A percentile compares a stretch with the other conserved stretches of the same genome.
phyloP scores from a whole-genome alignment of 208 protist genomes.

The Leishmania tropica region DNA sequence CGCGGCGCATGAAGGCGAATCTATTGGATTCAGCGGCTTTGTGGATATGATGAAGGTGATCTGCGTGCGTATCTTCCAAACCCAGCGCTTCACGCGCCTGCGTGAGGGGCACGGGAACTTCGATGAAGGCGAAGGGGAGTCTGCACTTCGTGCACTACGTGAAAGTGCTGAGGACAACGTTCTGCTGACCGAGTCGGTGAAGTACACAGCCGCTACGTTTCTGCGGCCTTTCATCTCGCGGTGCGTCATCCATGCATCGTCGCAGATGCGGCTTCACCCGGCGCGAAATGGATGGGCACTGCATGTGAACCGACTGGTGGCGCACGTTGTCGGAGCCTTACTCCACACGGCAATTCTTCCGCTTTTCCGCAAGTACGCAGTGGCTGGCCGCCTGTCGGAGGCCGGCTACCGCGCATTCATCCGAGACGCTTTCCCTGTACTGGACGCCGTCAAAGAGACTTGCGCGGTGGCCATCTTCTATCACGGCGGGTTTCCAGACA shows the following conservation, averaged over 20 bases:
- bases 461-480: conserved; percentile 65
- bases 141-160: conserved; percentile 42
- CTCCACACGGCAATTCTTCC: conserved; percentile 53
- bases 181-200: conserved; percentile 59
- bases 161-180: conserved; percentile 75
- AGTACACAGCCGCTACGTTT: conserved; percentile 62
- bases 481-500: conserved; percentile 59
- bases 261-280: conserved; percentile 55
- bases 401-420: conserved; percentile 63
- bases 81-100: conserved; percentile 38
- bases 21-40: conserved; percentile 77
- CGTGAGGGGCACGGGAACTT: conserved; percentile 19
- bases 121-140: conserved; percentile 18
- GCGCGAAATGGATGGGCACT: conserved; percentile 63
- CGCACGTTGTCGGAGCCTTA: conserved; percentile 62
- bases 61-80: conserved; percentile 83
- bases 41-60: conserved; percentile 87
- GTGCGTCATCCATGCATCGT: conserved; percentile 53
- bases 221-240: conserved; percentile 61
- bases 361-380: conserved; percentile 64
- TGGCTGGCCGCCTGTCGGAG: conserved; percentile 48
- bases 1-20: conserved; percentile 1
- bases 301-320: conserved; percentile 65
- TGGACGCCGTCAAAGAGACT: conserved; percentile 50
- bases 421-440: conserved; percentile 45